Conservation (phyloP, 257 asterid species). For the Solanum boliviense region DNA sequence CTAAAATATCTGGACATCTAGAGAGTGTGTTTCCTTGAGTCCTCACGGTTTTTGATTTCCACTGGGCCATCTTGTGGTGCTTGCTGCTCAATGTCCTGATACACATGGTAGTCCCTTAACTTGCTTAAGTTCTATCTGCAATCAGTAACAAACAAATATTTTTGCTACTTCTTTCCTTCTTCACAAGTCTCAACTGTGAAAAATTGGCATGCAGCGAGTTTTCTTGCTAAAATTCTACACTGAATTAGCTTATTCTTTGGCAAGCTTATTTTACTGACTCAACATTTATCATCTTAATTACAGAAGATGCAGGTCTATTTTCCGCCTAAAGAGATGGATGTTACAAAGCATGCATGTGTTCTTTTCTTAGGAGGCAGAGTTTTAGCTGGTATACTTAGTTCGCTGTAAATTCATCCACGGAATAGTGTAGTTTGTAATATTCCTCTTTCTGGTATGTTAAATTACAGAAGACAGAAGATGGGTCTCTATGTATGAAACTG, state of each 20-base stretch:
- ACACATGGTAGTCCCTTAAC: slow-evolving; percentile 1
- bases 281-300: neutral
- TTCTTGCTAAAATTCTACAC: neutral
- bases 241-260: neutral
- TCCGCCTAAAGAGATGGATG: neutral
- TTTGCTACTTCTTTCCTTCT: neutral
- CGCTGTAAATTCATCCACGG: neutral
- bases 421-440: neutral
- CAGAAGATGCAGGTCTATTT: neutral
- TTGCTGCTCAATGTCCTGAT: slow-evolving; percentile 12
- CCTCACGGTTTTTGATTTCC: slow-evolving; percentile 33
- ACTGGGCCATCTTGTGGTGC: neutral
- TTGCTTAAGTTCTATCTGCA: neutral
- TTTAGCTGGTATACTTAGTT: neutral
- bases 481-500: neutral
- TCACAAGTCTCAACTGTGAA: neutral
- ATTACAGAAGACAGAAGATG: neutral
- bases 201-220: neutral
- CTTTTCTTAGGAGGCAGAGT: neutral
- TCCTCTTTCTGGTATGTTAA: neutral
- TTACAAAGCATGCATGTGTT: neutral
- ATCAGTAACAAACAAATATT: neutral
- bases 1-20: slow-evolving; percentile 80
- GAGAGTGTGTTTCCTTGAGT: slow-evolving; percentile 47
- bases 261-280: neutral